phyloP scores from a whole-genome alignment of 2,329 filamentous ascomycete genomes.

The Endoconidiophora laricicola region DNA sequence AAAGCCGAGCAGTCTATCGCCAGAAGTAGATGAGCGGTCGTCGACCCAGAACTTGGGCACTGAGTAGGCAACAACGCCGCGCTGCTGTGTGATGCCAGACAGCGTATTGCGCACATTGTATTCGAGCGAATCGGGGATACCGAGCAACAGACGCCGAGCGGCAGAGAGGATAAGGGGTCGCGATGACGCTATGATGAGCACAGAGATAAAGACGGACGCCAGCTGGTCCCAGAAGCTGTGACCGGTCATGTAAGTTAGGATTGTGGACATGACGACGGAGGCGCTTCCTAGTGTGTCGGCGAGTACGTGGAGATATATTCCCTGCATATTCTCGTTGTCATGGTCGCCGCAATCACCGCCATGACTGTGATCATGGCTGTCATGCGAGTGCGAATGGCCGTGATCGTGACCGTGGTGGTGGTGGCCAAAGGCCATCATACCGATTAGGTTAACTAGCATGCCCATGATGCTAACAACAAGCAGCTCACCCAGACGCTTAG shows the following conservation, averaged over 20 bases:
- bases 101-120: conserved; percentile 77
- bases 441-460: conserved; percentile 77
- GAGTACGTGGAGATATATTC: conserved; percentile 88
- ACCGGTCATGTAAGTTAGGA: conserved; percentile 69
- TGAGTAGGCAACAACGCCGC: conserved; percentile 72
- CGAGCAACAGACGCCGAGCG: conserved; percentile 67
- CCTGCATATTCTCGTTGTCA: conserved; percentile 93
- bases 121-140: conserved; percentile 69
- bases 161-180: conserved; percentile 75
- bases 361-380: conserved; percentile 26
- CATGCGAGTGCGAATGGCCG: conserved; percentile 22
- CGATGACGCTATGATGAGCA: conserved; percentile 84
- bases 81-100: conserved; percentile 62
- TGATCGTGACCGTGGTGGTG: conserved; percentile 41
- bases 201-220: conserved; percentile 82
- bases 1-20: conserved; percentile 53
- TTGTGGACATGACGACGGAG: conserved; percentile 82
- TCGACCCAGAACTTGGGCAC: conserved; percentile 89
- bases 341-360: conserved; percentile 30
- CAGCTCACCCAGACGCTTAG: conserved; percentile 70
- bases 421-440: conserved; percentile 68
- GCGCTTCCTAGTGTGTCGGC: conserved; percentile 90
- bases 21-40: conserved; percentile 30
- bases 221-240: conserved; percentile 93
- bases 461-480: conserved; percentile 78